phyloP scores from a whole-genome alignment of 192 early-diverging fungal genomes.

The Chytriomyces sp. region DNA sequence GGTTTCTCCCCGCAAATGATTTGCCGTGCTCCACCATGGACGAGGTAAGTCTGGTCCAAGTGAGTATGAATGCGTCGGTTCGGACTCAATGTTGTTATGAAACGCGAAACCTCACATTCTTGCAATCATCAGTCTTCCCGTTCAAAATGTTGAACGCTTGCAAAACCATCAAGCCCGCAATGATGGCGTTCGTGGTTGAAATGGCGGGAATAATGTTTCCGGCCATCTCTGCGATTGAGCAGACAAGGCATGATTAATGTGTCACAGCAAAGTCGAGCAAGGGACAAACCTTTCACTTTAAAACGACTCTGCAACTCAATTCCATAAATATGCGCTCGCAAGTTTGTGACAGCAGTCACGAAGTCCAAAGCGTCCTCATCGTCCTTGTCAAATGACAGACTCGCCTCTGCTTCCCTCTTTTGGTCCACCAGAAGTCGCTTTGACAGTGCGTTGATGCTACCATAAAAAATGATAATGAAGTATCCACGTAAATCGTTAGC shows the following conservation, averaged over 20 bases:
- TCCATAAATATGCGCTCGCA: constrained; percentile 80
- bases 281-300: constrained; percentile 74
- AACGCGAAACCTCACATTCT: constrained; percentile 46
- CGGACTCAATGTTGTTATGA: background rate
- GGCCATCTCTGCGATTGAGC: constrained; percentile 77
- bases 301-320: constrained; percentile 83
- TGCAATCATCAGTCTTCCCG: constrained; percentile 50
- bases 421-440: constrained; percentile 47
- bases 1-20: constrained; percentile 65
- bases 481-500: background rate
- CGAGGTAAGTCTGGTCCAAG: constrained; percentile 44
- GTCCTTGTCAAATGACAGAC: constrained; percentile 92
- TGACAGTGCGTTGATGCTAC: constrained; percentile 58
- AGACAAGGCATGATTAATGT: background rate
- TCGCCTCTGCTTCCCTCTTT: constrained; percentile 50
- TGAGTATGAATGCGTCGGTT: constrained; percentile 21
- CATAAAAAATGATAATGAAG: background rate
- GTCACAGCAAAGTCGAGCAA: background rate
- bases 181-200: constrained; percentile 96
- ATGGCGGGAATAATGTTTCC: constrained; percentile 99
- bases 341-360: constrained; percentile 89
- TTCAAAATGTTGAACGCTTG: constrained; percentile 76
- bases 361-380: constrained; percentile 88
- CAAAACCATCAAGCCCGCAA: constrained; percentile 92
- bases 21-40: constrained; percentile 62